phyloP scores from a whole-genome alignment of 169 alveolate species.

The Eimeria sp. region DNA sequence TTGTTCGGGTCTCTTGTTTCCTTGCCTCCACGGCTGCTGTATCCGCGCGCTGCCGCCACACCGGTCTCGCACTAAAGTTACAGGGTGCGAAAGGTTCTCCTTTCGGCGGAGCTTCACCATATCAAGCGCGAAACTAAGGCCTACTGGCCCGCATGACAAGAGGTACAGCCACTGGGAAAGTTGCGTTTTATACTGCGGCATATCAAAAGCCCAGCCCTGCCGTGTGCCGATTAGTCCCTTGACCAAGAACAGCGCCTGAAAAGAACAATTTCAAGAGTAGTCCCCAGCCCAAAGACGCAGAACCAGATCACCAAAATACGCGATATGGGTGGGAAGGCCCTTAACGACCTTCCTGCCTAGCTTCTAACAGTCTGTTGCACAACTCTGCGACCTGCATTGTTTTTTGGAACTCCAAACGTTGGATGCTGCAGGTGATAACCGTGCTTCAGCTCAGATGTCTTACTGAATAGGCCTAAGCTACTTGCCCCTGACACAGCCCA shows the following conservation, averaged over 20 bases:
- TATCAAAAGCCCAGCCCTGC: conserved; percentile 7
- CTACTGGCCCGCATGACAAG: conserved; percentile 65
- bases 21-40: not conserved
- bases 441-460: not conserved
- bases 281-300: no score
- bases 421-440: not conserved
- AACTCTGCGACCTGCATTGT: not conserved
- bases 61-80: not conserved
- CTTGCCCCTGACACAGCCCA: not conserved
- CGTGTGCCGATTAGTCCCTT: not conserved
- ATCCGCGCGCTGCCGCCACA: not conserved
- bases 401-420: not conserved
- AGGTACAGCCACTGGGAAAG: conserved; percentile 32
- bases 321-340: not conserved
- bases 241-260: conserved; percentile 10
- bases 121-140: conserved; percentile 24
- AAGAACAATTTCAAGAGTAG: not conserved
- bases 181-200: conserved; percentile 1
- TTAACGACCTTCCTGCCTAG: not conserved
- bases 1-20: not conserved
- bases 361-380: not conserved
- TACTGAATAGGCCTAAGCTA: not conserved
- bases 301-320: not conserved
- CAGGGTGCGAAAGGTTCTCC: conserved; percentile 36
- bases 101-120: conserved; percentile 47